These are phyloP conservation scores for Diutina pseudorugosa DNA, from an alignment of 1,139 yeast genomes.

Conservation along the genomic window DNA sequence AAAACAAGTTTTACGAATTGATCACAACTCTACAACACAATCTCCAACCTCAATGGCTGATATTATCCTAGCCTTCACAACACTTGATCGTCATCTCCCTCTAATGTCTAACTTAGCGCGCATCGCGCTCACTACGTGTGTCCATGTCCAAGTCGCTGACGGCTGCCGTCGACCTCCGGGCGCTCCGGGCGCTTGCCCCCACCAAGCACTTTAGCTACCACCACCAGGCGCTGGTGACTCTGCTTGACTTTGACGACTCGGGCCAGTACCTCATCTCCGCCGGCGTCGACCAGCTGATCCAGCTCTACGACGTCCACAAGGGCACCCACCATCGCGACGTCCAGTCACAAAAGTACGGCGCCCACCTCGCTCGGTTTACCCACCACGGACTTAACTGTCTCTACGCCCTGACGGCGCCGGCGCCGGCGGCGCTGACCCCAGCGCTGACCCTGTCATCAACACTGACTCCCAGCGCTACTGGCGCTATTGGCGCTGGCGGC, in stretches of 20 bases:
- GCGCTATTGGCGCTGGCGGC: slow-evolving; percentile 12
- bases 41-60: too few species aligned
- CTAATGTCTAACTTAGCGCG: not conserved
- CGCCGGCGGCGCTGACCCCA: not conserved
- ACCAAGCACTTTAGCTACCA: slow-evolving; percentile 49
- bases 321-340: slow-evolving; percentile 60
- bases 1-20: too few species aligned
- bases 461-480: too few species aligned
- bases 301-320: slow-evolving; percentile 63
- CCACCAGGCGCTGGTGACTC: slow-evolving; percentile 52
- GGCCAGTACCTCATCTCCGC: slow-evolving; percentile 74
- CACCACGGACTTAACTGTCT: slow-evolving; percentile 60
- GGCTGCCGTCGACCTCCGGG: slow-evolving; percentile 24
- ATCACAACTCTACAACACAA: too few species aligned
- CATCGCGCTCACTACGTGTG: slow-evolving; percentile 4
- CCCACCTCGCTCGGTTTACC: slow-evolving; percentile 76
- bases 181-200: slow-evolving; percentile 39
- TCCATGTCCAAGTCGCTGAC: slow-evolving; percentile 12
- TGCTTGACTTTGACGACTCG: slow-evolving; percentile 74
- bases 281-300: slow-evolving; percentile 74
- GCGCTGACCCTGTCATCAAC: too few species aligned
- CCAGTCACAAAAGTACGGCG: slow-evolving; percentile 85
- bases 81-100: not conserved
- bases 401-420: slow-evolving; percentile 56
- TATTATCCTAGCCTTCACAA: too few species aligned